Evolutionary conservation across 306 rosid species (phyloP).

Genomic region (Gleditsia sinensis): DNA sequence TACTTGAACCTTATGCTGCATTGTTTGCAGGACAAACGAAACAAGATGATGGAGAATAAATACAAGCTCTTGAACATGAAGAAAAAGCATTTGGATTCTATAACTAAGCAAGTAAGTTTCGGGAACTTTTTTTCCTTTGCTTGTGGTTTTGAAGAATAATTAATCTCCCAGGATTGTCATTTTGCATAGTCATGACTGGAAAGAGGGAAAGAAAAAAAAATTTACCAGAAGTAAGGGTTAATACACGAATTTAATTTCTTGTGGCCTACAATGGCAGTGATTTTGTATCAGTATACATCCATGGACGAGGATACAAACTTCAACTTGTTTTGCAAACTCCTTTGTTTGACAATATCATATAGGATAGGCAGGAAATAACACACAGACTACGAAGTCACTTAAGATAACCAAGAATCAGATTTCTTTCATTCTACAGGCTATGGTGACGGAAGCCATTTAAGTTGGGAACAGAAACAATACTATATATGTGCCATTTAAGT

Average conservation of each 20-base stretch:
- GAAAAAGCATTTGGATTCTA: constrained; percentile 41
- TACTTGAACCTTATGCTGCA: constrained; percentile 29
- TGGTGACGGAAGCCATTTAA: neutral
- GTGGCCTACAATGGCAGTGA: neutral
- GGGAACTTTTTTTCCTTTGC: neutral
- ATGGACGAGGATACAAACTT: neutral
- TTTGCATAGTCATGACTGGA: neutral
- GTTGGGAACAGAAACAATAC: neutral
- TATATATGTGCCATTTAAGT: neutral
- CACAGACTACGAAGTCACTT: neutral
- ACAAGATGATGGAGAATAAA: constrained; percentile 48
- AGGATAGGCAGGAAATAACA: neutral
- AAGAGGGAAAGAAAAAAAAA: no score
- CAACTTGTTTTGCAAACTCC: neutral
- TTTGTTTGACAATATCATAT: neutral
- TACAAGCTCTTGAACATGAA: constrained; percentile 37
- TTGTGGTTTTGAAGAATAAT: constrained; percentile 9
- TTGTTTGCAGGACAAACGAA: constrained; percentile 50
- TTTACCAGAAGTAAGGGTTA: neutral
- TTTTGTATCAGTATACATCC: neutral
- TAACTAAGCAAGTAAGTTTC: constrained; percentile 53
- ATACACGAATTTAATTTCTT: neutral
- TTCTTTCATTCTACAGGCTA: neutral
- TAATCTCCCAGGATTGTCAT: neutral
- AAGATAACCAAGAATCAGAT: neutral